These are phyloP conservation scores for Rosa hybrid DNA, from an alignment of 331 rosid species.

Conservation along the genomic window DNA sequence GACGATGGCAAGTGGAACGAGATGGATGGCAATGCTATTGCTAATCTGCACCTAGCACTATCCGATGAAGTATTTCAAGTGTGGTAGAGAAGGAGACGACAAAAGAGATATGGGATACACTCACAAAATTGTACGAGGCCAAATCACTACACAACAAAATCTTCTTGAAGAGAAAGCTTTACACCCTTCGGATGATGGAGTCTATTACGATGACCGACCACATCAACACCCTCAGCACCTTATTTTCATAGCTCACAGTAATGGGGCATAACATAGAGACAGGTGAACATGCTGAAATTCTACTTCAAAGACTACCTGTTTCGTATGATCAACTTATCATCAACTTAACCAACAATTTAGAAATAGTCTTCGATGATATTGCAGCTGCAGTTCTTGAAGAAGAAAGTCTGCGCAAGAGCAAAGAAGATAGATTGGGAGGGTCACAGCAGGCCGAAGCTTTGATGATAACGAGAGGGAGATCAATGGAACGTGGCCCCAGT, in stretches of 20 bases:
- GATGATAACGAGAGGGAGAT: background rate
- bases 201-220: background rate
- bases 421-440: background rate
- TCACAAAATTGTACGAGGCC: background rate
- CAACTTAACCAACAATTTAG: background rate
- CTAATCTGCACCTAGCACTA: constrained; percentile 2
- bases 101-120: background rate
- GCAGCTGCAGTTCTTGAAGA: background rate
- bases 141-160: background rate
- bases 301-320: background rate
- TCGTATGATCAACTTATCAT: constrained; percentile 3
- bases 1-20: background rate
- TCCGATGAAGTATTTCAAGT: background rate
- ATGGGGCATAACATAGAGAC: background rate
- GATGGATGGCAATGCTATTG: background rate
- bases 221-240: background rate
- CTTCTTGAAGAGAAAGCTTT: constrained; percentile 1
- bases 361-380: background rate
- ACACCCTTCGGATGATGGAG: background rate
- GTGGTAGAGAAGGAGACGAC: background rate
- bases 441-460: background rate
- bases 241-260: background rate
- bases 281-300: background rate
- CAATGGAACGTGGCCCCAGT: background rate
- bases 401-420: background rate